A percentile compares a stretch with the other conserved stretches of the same genome.
Evolutionary conservation across 345 rosid species (phyloP).

Genomic region (Pistacia atlantica): DNA sequence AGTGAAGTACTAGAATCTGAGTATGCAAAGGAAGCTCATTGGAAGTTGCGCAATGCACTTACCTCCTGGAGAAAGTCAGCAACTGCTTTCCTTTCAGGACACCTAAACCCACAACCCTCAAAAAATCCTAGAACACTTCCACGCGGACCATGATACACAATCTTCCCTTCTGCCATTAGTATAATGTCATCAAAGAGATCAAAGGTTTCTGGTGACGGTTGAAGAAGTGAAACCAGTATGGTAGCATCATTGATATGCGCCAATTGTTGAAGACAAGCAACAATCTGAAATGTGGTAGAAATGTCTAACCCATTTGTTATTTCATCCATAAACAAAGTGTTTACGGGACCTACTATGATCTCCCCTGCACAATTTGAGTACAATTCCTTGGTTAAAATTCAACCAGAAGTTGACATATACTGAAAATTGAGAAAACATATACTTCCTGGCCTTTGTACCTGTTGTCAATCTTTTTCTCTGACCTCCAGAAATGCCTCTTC

Average conservation of each 20-base stretch:
- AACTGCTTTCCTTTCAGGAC: slow-evolving; percentile 51
- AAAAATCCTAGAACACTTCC: slow-evolving; percentile 43
- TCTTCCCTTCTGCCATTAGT: slow-evolving; percentile 46
- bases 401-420: background rate
- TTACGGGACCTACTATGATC: slow-evolving; percentile 47
- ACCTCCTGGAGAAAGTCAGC: slow-evolving; percentile 60
- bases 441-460: slow-evolving; percentile 11
- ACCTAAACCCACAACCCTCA: slow-evolving; percentile 43
- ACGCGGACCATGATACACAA: slow-evolving; percentile 53
- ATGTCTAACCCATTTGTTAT: slow-evolving; percentile 60
- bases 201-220: slow-evolving; percentile 57
- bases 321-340: slow-evolving; percentile 56
- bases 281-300: slow-evolving; percentile 50
- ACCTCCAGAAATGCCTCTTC: slow-evolving; percentile 42
- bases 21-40: background rate
- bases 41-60: background rate
- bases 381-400: too few relatives aligned
- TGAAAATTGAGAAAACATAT: too few relatives aligned
- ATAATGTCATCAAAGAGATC: slow-evolving; percentile 52
- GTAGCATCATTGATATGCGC: slow-evolving; percentile 48
- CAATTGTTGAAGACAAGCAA: slow-evolving; percentile 48
- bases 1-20: background rate
- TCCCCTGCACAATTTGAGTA: slow-evolving; percentile 31
- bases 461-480: slow-evolving; percentile 39
- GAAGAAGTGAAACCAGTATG: slow-evolving; percentile 52